Percentiles rank a stretch among this genome's conserved stretches.
Evolutionary conservation across 148 eudicot species (phyloP).

Genomic region (Diospyros lotus): DNA sequence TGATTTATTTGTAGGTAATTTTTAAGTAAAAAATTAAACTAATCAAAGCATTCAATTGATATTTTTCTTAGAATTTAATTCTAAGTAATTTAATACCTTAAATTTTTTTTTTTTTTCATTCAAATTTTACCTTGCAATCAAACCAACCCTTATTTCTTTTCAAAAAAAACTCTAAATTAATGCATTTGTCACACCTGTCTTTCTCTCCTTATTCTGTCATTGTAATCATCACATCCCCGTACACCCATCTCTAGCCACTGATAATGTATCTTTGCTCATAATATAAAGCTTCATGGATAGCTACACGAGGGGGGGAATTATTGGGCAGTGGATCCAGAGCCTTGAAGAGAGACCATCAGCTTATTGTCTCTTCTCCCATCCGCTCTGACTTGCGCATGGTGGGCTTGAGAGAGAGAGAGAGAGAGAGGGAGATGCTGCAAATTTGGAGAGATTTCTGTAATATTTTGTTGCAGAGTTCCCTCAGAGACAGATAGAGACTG

Average conservation of each 20-base stretch:
- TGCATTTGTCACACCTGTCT: neutral
- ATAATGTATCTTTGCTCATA: conserved; percentile 5
- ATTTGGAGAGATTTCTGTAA: neutral
- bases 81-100: no score
- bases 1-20: no score
- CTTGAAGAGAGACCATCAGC: neutral
- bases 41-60: no score
- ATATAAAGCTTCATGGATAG: conserved; percentile 11
- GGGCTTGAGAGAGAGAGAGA: conserved; percentile 8
- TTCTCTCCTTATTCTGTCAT: conserved; percentile 25
- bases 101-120: neutral
- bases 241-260: conserved; percentile 17
- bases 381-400: conserved; percentile 1
- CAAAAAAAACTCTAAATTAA: no score
- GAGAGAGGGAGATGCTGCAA: neutral
- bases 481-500: conserved; percentile 47
- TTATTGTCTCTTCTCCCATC: conserved; percentile 18
- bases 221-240: conserved; percentile 37
- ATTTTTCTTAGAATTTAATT: no score
- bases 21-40: no score
- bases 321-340: no score
- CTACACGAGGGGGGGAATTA: no score
- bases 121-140: neutral
- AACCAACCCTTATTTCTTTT: no score
- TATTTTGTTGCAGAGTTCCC: conserved; percentile 20